Percentiles rank a stretch among this genome's conserved stretches.
These are phyloP conservation scores for Phanerodontia chrysosporium DNA, from an alignment of 768 basidiomycete genomes.

Conservation along the genomic window DNA sequence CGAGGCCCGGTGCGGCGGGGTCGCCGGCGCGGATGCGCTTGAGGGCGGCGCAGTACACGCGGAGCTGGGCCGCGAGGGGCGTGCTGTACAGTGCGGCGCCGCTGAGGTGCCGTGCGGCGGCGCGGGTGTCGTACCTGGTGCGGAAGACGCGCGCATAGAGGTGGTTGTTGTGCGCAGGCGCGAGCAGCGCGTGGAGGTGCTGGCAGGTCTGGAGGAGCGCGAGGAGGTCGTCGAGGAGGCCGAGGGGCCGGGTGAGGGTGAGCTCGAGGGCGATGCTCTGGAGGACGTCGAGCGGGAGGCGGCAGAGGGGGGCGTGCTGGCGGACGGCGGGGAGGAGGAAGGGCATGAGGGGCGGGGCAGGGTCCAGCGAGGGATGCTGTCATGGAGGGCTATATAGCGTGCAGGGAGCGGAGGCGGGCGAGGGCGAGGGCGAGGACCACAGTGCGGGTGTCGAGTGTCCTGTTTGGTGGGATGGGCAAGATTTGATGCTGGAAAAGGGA, in stretches of 20 bases:
- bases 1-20: slow-evolving; percentile 21
- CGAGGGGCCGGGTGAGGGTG: slow-evolving; percentile 39
- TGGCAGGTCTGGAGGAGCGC: slow-evolving; percentile 46
- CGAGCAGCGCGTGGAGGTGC: slow-evolving; percentile 34
- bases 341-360: not conserved
- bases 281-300: not conserved
- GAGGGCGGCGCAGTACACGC: slow-evolving; percentile 31
- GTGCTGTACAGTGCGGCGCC: slow-evolving; percentile 34
- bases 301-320: not conserved
- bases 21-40: slow-evolving; percentile 28
- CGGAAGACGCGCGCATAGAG: slow-evolving; percentile 55
- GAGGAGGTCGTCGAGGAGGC: slow-evolving; percentile 44
- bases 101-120: slow-evolving; percentile 49
- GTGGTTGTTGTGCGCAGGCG: slow-evolving; percentile 20
- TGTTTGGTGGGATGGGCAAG: not conserved
- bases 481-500: not conserved
- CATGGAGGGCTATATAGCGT: not conserved
- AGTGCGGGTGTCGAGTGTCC: not conserved
- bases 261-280: slow-evolving; percentile 8
- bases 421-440: not conserved
- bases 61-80: slow-evolving; percentile 36
- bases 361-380: not conserved
- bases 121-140: slow-evolving; percentile 50
- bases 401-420: not conserved
- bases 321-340: not conserved